A percentile compares a stretch with the other conserved stretches of the same genome.
These are phyloP conservation scores for Chamaecyparis obtusa DNA, from an alignment of 75 land plant species.

Conservation along the genomic window DNA sequence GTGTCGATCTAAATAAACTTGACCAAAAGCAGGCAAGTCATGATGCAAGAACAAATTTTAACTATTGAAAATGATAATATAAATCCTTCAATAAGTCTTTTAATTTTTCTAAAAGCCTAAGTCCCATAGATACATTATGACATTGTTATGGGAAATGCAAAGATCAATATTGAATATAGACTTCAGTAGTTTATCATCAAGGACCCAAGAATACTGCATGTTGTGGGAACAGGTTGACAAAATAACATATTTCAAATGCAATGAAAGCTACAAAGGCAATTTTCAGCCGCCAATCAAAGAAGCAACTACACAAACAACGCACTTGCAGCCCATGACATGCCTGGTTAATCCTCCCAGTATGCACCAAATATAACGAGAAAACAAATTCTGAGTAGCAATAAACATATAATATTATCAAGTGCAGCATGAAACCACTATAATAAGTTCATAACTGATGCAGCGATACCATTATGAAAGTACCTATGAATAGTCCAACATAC, in stretches of 20 bases:
- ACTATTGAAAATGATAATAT: neutral
- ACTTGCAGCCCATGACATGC: neutral
- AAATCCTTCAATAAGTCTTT: neutral
- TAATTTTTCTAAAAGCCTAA: neutral
- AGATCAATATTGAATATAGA: neutral
- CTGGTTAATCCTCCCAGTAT: neutral
- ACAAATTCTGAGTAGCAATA: neutral
- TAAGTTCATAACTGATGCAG: neutral
- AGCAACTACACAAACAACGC: neutral
- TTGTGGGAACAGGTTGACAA: neutral
- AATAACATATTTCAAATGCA: conserved; percentile 2
- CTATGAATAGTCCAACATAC: neutral
- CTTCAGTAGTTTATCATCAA: neutral
- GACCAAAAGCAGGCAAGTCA: neutral
- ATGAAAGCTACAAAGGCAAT: neutral
- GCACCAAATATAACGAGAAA: neutral
- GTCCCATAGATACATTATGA: neutral
- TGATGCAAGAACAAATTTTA: neutral
- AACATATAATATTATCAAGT: neutral
- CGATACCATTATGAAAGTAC: neutral
- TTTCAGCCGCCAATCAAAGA: neutral
- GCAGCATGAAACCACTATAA: neutral
- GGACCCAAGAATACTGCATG: neutral
- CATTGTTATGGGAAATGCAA: neutral
- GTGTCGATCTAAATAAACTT: neutral